phyloP scores from a whole-genome alignment of 108 stramenopile species.

The Schizochytrium sp. region DNA sequence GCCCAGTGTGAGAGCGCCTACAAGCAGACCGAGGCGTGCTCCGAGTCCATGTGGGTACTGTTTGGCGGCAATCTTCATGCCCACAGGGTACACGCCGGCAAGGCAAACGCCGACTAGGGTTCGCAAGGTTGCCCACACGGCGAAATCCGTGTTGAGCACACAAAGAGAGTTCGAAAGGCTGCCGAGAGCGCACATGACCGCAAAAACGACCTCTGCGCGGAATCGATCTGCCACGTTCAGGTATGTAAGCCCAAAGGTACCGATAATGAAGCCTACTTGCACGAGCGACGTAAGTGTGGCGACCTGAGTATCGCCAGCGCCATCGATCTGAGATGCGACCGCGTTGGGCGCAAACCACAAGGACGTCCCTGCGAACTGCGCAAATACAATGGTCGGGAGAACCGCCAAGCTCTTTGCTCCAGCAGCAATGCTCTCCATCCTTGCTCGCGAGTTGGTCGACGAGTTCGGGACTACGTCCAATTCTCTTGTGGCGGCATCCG shows the following conservation, averaged over 20 bases:
- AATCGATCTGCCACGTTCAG: conserved; percentile 36
- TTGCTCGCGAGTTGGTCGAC: no score
- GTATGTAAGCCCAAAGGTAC: conserved; percentile 32
- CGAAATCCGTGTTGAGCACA: neutral
- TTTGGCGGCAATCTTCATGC: conserved; percentile 44
- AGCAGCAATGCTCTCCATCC: no score
- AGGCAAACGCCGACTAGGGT: conserved; percentile 31
- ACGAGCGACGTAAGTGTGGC: conserved; percentile 29
- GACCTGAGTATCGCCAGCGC: neutral
- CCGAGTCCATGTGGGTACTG: conserved; percentile 34
- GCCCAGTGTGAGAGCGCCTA: conserved; percentile 37
- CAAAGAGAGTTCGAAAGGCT: neutral
- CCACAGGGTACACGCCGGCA: conserved; percentile 43
- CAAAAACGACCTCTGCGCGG: conserved; percentile 28
- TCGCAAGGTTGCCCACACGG: conserved; percentile 23
- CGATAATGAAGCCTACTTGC: conserved; percentile 41
- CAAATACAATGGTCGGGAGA: conserved; percentile 31
- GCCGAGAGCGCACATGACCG: conserved; percentile 3
- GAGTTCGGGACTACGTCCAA: no score
- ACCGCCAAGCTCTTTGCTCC: neutral
- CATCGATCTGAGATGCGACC: conserved; percentile 26
- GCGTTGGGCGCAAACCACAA: conserved; percentile 50
- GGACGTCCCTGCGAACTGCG: conserved; percentile 46
- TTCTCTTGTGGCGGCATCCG: no score
- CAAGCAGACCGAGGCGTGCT: conserved; percentile 28